Conservation (phyloP, 108 stramenopile genomes). For the Nitzschia sp. region DNA sequence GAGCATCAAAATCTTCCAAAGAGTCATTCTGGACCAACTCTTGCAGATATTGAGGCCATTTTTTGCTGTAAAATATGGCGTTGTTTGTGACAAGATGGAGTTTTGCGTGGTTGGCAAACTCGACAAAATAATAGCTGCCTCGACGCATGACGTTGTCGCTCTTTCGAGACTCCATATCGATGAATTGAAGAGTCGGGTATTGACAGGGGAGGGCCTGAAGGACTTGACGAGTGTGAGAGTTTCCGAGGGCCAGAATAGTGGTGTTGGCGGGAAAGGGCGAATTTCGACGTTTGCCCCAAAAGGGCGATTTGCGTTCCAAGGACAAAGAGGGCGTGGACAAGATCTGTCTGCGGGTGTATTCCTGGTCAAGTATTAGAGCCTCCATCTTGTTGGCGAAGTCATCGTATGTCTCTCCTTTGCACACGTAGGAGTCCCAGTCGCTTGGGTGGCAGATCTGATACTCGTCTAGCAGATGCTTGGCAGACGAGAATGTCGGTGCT, state of each 20-base stretch:
- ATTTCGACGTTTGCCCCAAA: constrained; percentile 10
- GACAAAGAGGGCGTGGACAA: neutral
- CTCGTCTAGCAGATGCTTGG: neutral
- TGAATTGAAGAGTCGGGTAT: constrained; percentile 1
- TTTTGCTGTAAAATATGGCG: constrained; percentile 12
- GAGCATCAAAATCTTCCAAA: neutral
- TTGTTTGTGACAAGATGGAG: constrained; percentile 14
- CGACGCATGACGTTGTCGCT: constrained; percentile 8
- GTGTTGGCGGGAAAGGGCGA: constrained; percentile 18
- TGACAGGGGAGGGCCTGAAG: constrained; percentile 13
- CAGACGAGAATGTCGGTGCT: too few relatives aligned
- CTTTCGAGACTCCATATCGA: constrained; percentile 7
- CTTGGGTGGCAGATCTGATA: constrained; percentile 10
- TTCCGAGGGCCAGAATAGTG: constrained; percentile 14
- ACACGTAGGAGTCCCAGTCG: constrained; percentile 7
- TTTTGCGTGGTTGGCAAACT: constrained; percentile 10
- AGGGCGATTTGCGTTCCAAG: neutral
- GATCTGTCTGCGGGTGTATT: neutral
- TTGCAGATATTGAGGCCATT: constrained; percentile 11
- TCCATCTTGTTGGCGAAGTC: constrained; percentile 12
- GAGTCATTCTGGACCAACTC: neutral
- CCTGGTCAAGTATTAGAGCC: neutral
- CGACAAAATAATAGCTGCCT: constrained; percentile 10
- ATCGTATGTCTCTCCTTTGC: constrained; percentile 7
- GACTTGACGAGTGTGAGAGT: constrained; percentile 19